phyloP scores from a whole-genome alignment of 2,329 filamentous ascomycete species.

The Elsinoe perseae region DNA sequence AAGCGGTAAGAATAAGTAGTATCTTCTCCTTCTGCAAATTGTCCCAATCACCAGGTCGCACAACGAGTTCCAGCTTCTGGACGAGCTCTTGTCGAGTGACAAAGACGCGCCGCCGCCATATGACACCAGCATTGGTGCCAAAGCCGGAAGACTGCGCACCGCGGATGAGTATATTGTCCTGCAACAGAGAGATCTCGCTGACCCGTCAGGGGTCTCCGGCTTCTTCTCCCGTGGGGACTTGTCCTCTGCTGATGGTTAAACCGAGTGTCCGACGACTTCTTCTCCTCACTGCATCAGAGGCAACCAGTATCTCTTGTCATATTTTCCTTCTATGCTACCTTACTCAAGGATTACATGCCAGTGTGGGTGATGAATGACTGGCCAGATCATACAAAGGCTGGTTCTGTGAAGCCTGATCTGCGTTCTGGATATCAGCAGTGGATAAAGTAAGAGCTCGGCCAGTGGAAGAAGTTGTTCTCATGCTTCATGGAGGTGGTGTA shows the following conservation, averaged over 20 bases:
- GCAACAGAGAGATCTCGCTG: neutral
- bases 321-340: neutral
- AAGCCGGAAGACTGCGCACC: constrained; percentile 61
- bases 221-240: constrained; percentile 19
- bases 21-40: neutral
- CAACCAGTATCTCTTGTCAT: constrained; percentile 3
- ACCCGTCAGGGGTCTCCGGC: constrained; percentile 3
- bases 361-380: constrained; percentile 2
- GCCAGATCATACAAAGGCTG: neutral
- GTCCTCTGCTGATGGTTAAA: neutral
- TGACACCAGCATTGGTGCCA: constrained; percentile 56
- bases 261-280: neutral
- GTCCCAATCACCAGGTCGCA: neutral
- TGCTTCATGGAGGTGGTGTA: too few relatives aligned
- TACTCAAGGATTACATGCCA: neutral
- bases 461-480: too few relatives aligned
- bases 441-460: neutral
- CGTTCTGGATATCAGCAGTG: constrained; percentile 3
- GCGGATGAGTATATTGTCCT: neutral
- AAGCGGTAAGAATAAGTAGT: neutral
- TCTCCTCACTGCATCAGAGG: neutral
- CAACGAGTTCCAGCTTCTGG: neutral
- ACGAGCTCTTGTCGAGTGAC: neutral
- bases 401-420: neutral
- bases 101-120: neutral